Evolutionary conservation across 495 filamentous ascomycete species (phyloP).

Genomic region (Penicillium cinerascens): DNA sequence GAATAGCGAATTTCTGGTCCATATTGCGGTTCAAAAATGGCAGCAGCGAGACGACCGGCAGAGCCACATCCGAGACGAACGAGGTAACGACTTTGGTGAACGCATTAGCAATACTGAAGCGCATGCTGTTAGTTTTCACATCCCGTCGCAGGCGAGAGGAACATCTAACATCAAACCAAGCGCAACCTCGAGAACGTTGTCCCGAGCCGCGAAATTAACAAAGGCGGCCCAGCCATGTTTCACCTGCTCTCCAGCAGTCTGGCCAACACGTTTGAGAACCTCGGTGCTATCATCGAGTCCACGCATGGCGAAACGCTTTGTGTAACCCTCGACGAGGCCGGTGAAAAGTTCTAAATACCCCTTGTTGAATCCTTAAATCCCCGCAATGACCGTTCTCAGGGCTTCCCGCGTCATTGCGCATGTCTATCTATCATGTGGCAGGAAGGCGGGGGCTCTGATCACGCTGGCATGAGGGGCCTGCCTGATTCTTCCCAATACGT

Average conservation of each 20-base stretch:
- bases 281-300: conserved; percentile 31
- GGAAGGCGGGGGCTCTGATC: conserved; percentile 2
- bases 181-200: conserved; percentile 73
- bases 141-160: not conserved
- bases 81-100: conserved; percentile 71
- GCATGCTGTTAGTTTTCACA: not conserved
- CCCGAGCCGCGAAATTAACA: conserved; percentile 66
- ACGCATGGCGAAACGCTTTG: conserved; percentile 21
- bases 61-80: conserved; percentile 66
- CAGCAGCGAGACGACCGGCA: conserved; percentile 66
- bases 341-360: not conserved
- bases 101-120: conserved; percentile 60
- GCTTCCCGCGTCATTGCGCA: conserved; percentile 14
- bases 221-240: conserved; percentile 57
- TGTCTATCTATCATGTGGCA: conserved; percentile 10
- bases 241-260: conserved; percentile 31
- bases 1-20: conserved; percentile 69
- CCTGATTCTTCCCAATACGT: not conserved
- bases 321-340: not conserved
- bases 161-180: conserved; percentile 64
- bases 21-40: conserved; percentile 69
- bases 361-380: not conserved
- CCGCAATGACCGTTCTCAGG: not conserved
- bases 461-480: conserved; percentile 13
- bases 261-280: conserved; percentile 22